A percentile compares a stretch with the other conserved stretches of the same genome.
Evolutionary conservation across 2,329 filamentous ascomycete species (phyloP).

Genomic region (Graphium sp.): DNA sequence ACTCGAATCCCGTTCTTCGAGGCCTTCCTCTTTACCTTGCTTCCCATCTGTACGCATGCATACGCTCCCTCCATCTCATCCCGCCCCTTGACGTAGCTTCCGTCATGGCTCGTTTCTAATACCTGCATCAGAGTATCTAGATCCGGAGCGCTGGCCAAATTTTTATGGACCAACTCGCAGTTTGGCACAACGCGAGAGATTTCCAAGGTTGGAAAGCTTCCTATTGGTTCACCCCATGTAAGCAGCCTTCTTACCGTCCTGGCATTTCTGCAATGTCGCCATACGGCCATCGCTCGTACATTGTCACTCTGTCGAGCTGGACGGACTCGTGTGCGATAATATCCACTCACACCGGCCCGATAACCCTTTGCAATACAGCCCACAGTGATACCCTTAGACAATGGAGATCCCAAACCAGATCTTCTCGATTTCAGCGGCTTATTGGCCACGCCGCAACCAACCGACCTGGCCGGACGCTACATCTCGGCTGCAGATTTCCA

Average conservation of each 20-base stretch:
- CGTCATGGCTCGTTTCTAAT: too few species aligned
- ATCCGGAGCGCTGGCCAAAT: slow-evolving; percentile 1
- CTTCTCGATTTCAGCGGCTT: slow-evolving; percentile 23
- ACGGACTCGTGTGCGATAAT: slow-evolving; percentile 6
- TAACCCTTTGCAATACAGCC: slow-evolving; percentile 14
- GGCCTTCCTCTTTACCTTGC: slow-evolving; percentile 46
- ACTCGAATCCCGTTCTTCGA: slow-evolving; percentile 53
- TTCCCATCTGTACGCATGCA: slow-evolving; percentile 37
- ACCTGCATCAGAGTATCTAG: background rate
- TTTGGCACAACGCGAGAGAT: slow-evolving; percentile 5
- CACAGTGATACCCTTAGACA: slow-evolving; percentile 33
- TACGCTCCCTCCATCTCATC: too few species aligned
- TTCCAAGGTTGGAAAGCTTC: slow-evolving; percentile 1
- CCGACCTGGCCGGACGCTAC: slow-evolving; percentile 32
- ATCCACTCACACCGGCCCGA: slow-evolving; percentile 5
- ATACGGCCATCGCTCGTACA: too few species aligned
- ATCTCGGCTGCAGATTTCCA: slow-evolving; percentile 64
- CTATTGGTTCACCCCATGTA: slow-evolving; percentile 7
- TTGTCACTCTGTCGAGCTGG: too few species aligned
- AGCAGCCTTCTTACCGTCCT: too few species aligned
- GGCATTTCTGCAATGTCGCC: too few species aligned
- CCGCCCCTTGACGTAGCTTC: too few species aligned
- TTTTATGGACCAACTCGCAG: slow-evolving; percentile 6
- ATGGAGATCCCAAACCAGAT: slow-evolving; percentile 11
- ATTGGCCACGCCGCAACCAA: slow-evolving; percentile 21